Conservation (phyloP, 768 basidiomycete genomes). For the Amanita exitialis region DNA sequence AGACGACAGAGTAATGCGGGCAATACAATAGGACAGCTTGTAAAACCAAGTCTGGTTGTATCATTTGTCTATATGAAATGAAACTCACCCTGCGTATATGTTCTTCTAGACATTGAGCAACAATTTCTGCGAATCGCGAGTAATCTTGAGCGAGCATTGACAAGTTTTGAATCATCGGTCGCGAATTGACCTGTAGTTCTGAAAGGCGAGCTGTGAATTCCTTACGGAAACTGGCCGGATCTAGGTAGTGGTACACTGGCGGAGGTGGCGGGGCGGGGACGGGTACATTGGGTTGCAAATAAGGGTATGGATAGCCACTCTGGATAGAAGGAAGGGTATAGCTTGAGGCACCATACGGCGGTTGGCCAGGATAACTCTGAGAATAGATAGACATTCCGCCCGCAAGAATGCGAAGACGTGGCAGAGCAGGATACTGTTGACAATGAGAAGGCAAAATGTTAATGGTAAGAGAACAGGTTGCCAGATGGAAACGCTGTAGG, state of each 20-base stretch:
- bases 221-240: constrained; percentile 67
- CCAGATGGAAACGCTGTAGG: constrained; percentile 16
- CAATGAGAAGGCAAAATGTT: not conserved
- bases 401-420: constrained; percentile 15
- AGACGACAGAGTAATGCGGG: constrained; percentile 14
- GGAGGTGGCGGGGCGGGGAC: constrained; percentile 27
- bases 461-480: constrained; percentile 12
- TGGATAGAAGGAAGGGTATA: constrained; percentile 33
- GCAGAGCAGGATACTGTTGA: not conserved
- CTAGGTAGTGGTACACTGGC: constrained; percentile 34
- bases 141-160: constrained; percentile 91
- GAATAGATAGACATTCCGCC: constrained; percentile 53
- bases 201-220: constrained; percentile 67
- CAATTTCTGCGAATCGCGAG: constrained; percentile 65
- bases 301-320: constrained; percentile 31
- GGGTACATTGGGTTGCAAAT: constrained; percentile 25
- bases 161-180: constrained; percentile 85
- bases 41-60: constrained; percentile 15
- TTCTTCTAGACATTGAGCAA: constrained; percentile 72
- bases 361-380: constrained; percentile 52
- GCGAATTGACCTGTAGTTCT: constrained; percentile 88
- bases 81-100: constrained; percentile 84
- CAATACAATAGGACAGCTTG: constrained; percentile 9
- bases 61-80: constrained; percentile 11
- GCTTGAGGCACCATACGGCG: constrained; percentile 36